Conservation (phyloP, 1,284 basidiomycete species). For the Rhodotorula sp. region DNA sequence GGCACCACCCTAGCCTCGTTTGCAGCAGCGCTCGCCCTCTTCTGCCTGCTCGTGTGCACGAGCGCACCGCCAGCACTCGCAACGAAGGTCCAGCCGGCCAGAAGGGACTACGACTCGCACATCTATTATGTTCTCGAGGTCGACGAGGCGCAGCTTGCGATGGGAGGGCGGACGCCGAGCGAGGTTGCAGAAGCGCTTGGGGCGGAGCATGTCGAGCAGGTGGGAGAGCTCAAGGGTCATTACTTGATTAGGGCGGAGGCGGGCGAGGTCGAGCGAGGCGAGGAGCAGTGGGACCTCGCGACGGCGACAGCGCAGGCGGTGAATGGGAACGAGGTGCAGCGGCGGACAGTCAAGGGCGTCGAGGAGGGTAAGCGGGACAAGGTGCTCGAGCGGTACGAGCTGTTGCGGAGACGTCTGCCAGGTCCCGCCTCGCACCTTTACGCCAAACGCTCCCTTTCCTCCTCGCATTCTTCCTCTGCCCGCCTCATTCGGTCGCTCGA, state of each 20-base stretch:
- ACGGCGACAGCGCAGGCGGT: not conserved
- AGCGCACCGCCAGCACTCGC: not conserved
- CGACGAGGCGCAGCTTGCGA: constrained; percentile 54
- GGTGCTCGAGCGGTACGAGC: constrained; percentile 58
- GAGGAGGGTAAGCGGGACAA: constrained; percentile 54
- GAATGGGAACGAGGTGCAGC: not conserved
- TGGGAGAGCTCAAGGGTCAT: constrained; percentile 76
- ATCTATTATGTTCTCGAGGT: constrained; percentile 88
- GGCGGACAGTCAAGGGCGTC: not conserved
- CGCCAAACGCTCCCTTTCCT: constrained; percentile 40
- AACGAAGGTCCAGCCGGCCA: constrained; percentile 22
- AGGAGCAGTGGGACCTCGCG: constrained; percentile 6
- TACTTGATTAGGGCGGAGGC: constrained; percentile 73
- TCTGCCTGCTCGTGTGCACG: not conserved
- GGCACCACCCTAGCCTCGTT: too few relatives aligned
- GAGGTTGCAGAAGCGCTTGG: constrained; percentile 62
- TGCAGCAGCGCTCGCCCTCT: not conserved
- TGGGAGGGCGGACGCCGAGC: not conserved
- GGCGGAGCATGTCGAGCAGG: constrained; percentile 81
- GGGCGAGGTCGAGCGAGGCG: constrained; percentile 16
- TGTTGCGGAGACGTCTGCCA: constrained; percentile 51
- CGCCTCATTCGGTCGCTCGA: constrained; percentile 40
- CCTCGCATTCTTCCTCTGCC: not conserved
- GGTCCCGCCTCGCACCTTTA: constrained; percentile 19
- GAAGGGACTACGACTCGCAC: constrained; percentile 66